Conservation (phyloP, 2,329 filamentous ascomycete species). For the Ceratocystis colombiana region DNA sequence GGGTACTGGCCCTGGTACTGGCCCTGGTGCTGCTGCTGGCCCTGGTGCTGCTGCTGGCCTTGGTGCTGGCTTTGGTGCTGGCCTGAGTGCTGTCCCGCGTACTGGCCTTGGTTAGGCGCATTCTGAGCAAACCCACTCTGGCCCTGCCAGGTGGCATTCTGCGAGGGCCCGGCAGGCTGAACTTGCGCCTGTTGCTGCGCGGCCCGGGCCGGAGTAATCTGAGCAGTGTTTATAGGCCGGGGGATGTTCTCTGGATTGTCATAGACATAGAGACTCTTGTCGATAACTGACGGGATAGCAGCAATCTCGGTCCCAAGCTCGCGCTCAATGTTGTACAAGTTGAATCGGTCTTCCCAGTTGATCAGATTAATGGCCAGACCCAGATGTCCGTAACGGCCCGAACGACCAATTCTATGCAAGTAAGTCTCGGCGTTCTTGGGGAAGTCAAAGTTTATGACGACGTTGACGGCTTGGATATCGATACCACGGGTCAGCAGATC, state of each 20-base stretch:
- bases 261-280: constrained; percentile 97
- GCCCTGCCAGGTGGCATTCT: constrained; percentile 24
- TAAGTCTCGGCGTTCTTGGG: constrained; percentile 99
- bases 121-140: constrained; percentile 18
- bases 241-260: constrained; percentile 93
- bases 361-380: constrained; percentile 98
- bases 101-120: constrained; percentile 6
- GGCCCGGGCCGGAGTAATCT: constrained; percentile 27
- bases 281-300: constrained; percentile 86
- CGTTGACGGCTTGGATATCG: constrained; percentile 97
- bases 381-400: constrained; percentile 90
- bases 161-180: constrained; percentile 22
- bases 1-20: not conserved
- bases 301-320: constrained; percentile 96
- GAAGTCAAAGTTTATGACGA: constrained; percentile 99
- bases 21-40: not conserved
- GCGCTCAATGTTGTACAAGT: constrained; percentile 96
- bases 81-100: constrained; percentile 12
- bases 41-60: constrained; percentile 1
- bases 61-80: constrained; percentile 2
- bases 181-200: constrained; percentile 13
- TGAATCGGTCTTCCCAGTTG: constrained; percentile 98
- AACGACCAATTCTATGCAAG: constrained; percentile 94
- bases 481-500: constrained; percentile 97
- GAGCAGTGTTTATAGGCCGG: constrained; percentile 52